A percentile compares a stretch with the other conserved stretches of the same genome.
These are phyloP conservation scores for Nigrospora sphaerica DNA, from an alignment of 2,329 filamentous ascomycete genomes.

Conservation along the genomic window DNA sequence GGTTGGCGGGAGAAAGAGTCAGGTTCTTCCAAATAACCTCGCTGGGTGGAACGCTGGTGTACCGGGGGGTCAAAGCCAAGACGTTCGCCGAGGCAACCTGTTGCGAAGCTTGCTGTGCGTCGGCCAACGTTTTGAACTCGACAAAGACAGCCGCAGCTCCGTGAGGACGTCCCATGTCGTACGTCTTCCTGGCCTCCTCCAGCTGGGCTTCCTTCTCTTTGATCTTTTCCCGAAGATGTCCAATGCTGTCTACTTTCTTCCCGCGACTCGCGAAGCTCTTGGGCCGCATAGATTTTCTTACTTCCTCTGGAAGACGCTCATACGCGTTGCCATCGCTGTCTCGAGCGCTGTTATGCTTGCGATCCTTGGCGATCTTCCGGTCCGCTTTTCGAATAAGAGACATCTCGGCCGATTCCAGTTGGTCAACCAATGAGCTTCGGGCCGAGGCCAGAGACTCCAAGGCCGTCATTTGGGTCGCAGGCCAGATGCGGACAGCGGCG, in stretches of 20 bases:
- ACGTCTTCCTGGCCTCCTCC: conserved; percentile 20
- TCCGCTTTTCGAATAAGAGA: conserved; percentile 72
- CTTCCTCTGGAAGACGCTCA: conserved; percentile 12
- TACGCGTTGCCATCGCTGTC: conserved; percentile 5
- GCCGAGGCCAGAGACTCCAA: conserved; percentile 74
- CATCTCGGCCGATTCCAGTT: conserved; percentile 78
- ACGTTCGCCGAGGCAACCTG: conserved; percentile 15
- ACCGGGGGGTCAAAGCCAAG: conserved; percentile 16
- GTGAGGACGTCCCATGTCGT: conserved; percentile 12
- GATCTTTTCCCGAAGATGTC: conserved; percentile 69
- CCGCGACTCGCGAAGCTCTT: conserved; percentile 60
- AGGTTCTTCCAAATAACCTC: conserved; percentile 88
- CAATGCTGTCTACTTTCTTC: conserved; percentile 81
- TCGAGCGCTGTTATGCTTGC: conserved; percentile 8
- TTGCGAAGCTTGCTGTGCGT: conserved; percentile 82
- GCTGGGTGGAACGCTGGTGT: conserved; percentile 36
- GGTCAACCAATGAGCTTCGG: conserved; percentile 66
- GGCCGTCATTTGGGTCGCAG: conserved; percentile 64
- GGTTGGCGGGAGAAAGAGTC: conserved; percentile 28
- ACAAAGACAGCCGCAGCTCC: conserved; percentile 74
- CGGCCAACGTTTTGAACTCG: conserved; percentile 75
- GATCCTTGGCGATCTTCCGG: conserved; percentile 46
- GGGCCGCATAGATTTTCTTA: conserved; percentile 17
- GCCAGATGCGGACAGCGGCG: conserved; percentile 77
- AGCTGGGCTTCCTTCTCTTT: conserved; percentile 24